These are phyloP conservation scores for Phaffia tasmanica DNA, from an alignment of 768 basidiomycete species.

Conservation along the genomic window DNA sequence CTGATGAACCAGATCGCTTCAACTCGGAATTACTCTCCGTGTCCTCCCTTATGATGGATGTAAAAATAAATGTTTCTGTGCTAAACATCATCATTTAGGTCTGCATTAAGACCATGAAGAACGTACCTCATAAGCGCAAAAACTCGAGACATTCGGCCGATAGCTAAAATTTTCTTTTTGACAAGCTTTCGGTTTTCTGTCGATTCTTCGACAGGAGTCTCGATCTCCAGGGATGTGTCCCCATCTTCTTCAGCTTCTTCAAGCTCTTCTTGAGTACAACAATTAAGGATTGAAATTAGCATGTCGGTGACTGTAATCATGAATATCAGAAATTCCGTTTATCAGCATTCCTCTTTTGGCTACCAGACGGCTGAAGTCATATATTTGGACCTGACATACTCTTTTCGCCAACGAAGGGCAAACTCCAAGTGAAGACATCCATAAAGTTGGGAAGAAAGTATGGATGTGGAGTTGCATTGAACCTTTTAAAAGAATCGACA, in stretches of 20 bases:
- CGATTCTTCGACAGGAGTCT: constrained; percentile 31
- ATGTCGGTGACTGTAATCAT: constrained; percentile 75
- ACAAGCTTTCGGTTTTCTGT: constrained; percentile 75
- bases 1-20: constrained; percentile 53
- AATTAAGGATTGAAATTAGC: constrained; percentile 90
- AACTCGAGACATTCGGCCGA: constrained; percentile 89
- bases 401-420: constrained; percentile 97
- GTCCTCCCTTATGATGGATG: constrained; percentile 60
- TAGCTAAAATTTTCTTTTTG: constrained; percentile 97
- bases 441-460: constrained; percentile 91
- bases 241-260: constrained; percentile 64
- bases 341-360: too few relatives aligned
- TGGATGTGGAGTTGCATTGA: constrained; percentile 24
- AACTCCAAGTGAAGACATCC: constrained; percentile 98
- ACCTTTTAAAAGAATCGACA: neutral
- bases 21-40: constrained; percentile 94
- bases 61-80: neutral
- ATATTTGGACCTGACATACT: constrained; percentile 47
- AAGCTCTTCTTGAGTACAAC: constrained; percentile 91
- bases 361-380: neutral
- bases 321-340: neutral
- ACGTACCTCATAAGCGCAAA: constrained; percentile 86
- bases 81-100: neutral
- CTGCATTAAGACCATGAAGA: neutral
- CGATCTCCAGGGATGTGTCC: constrained; percentile 27